Percentiles rank a stretch among this genome's conserved stretches.
Conservation (phyloP, 345 rosid species). For the Citrus reticulata region DNA sequence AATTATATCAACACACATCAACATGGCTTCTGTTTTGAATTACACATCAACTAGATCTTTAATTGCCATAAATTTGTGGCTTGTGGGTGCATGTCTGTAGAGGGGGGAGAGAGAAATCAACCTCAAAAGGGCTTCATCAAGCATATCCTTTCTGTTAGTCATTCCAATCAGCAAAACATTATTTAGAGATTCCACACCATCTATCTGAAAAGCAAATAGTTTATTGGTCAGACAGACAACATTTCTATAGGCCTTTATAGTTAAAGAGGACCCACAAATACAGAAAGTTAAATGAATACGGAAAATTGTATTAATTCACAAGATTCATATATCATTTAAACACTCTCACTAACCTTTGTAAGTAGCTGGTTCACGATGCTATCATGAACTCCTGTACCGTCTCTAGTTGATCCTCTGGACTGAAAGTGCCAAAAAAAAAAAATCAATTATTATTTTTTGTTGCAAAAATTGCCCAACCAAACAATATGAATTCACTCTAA, state of each 20-base stretch:
- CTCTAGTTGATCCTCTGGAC: conserved; percentile 98
- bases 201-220: conserved; percentile 68
- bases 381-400: conserved; percentile 98
- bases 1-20: background rate
- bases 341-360: conserved; percentile 66
- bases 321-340: conserved; percentile 1
- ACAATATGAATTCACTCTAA: background rate
- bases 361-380: conserved; percentile 97
- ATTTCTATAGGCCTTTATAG: background rate
- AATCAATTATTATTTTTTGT: conserved; percentile 11
- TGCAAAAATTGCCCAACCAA: background rate
- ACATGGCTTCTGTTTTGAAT: too few relatives aligned
- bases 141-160: conserved; percentile 99
- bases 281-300: conserved; percentile 4
- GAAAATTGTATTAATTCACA: background rate
- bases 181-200: conserved; percentile 98
- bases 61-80: background rate
- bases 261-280: background rate
- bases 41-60: background rate
- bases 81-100: background rate
- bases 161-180: conserved; percentile 99
- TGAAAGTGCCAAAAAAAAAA: conserved; percentile 28
- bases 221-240: conserved; percentile 8
- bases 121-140: conserved; percentile 99
- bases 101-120: conserved; percentile 25